Conservation (phyloP, 2,329 filamentous ascomycete species). For the Pseudocercospora musae region DNA sequence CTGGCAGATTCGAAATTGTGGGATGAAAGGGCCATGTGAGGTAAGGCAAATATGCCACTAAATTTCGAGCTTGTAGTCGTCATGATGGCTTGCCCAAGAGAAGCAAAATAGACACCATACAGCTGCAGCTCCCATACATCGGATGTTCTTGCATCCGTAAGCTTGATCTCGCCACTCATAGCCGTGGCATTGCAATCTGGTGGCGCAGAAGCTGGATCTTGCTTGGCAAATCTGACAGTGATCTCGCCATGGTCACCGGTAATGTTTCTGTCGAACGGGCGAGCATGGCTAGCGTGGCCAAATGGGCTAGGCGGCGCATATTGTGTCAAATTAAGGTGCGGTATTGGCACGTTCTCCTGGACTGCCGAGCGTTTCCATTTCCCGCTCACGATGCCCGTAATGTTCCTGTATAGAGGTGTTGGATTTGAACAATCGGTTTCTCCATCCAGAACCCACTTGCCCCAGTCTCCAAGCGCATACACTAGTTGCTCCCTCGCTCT, state of each 20-base stretch:
- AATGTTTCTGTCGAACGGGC: conserved; percentile 73
- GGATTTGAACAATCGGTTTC: conserved; percentile 39
- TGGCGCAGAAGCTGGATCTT: conserved; percentile 37
- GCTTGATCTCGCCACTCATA: conserved; percentile 64
- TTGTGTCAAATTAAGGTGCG: conserved; percentile 47
- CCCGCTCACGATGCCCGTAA: conserved; percentile 73
- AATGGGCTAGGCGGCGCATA: conserved; percentile 66
- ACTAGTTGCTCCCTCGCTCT: conserved; percentile 58
- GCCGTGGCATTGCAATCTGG: conserved; percentile 52
- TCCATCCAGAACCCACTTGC: conserved; percentile 31
- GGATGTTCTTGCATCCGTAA: conserved; percentile 69
- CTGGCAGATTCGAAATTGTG: conserved; percentile 48
- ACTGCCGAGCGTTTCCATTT: conserved; percentile 64
- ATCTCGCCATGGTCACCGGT: conserved; percentile 70
- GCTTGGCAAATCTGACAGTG: conserved; percentile 63
- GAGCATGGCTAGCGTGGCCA: conserved; percentile 46
- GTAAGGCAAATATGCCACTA: conserved; percentile 83
- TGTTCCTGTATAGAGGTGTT: conserved; percentile 69
- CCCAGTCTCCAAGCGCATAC: conserved; percentile 39
- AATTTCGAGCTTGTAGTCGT: conserved; percentile 91
- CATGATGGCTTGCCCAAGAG: conserved; percentile 74
- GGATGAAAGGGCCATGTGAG: conserved; percentile 69
- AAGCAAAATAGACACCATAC: conserved; percentile 81
- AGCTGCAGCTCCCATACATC: conserved; percentile 76
- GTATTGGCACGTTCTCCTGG: conserved; percentile 46